Evolutionary conservation across 177 flowering plant species (phyloP), one percentile per base, ranked within the genome.

Genomic region (Vitis hybrid): DNA sequence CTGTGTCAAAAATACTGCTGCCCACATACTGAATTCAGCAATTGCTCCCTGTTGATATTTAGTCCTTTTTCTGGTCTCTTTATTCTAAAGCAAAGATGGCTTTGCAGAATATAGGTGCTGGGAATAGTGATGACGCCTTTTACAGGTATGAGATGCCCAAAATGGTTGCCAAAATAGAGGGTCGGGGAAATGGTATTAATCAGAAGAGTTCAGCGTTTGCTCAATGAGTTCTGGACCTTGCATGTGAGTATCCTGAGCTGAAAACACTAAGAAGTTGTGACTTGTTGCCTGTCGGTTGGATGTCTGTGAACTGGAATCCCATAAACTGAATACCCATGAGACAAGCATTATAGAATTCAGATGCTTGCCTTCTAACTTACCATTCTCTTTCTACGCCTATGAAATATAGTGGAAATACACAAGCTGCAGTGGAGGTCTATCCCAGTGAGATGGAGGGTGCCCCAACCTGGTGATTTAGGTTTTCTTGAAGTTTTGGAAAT

Each of bases 221-320:
- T 26, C 26, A 26, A 26, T 26, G 26, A 26, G 26, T 26, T 26
- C 70, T 31, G 45, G 89, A 77, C 70, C 78, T 83, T 51, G 75
- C 87, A 1, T 26, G 55, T 65, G 66, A 7, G 12, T 77, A 72
- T 75, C 85, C 86, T 8, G 80, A 70, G 22, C 53, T 85, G 58
- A 76, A 67, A 60, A 74, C 84, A 9, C 63, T 85, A 21, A 79
- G 77, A 69, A 83, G 82, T 26, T 78, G 80, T 64, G 86, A 85
- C 71, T 72, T 85, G 53, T 75, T 80, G 51, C 85, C 88, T 22
- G 74, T 75, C 39, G 80, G 89, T 72, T 85, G 89, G 89, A 66
- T 85, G 70, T 82, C 87, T 10, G 84, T 85, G 63, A 84, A 87
- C 39, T 85, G 89, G 89, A 82, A 84, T 58, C 88, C 88, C 14